These are phyloP conservation scores for Santalum album DNA, from an alignment of 164 flowering plant genomes.

Conservation along the genomic window DNA sequence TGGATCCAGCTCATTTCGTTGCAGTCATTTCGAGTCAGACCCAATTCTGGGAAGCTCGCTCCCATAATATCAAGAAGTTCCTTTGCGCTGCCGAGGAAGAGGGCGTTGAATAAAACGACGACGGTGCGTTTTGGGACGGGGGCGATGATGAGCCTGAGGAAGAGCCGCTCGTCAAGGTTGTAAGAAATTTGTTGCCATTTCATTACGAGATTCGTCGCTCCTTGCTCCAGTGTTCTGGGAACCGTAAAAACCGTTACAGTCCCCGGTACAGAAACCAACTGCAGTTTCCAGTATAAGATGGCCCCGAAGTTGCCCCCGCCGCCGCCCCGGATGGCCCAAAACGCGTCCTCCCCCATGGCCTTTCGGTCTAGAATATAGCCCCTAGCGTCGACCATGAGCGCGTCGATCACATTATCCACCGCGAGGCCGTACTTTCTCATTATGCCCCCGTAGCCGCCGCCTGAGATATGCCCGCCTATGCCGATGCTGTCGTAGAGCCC, in stretches of 20 bases:
- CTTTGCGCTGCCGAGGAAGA: constrained; percentile 6
- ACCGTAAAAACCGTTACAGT: constrained; percentile 22
- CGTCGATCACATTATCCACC: constrained; percentile 35
- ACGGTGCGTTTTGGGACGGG: background rate
- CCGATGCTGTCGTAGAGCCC: constrained; percentile 33
- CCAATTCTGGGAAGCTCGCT: constrained; percentile 16
- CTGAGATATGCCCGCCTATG: constrained; percentile 33
- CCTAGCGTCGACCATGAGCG: constrained; percentile 20
- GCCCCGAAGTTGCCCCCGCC: constrained; percentile 23
- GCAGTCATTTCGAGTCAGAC: constrained; percentile 7
- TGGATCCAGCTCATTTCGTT: constrained; percentile 16
- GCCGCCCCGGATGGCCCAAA: constrained; percentile 29
- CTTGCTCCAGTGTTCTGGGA: constrained; percentile 8
- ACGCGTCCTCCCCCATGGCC: constrained; percentile 23
- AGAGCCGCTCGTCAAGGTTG: constrained; percentile 15
- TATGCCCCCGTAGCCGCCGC: constrained; percentile 37
- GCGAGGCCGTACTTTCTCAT: constrained; percentile 42
- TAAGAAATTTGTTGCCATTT: constrained; percentile 18
- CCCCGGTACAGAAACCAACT: constrained; percentile 18
- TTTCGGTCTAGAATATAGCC: constrained; percentile 15
- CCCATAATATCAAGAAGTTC: constrained; percentile 5
- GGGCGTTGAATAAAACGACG: constrained; percentile 6
- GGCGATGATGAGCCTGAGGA: constrained; percentile 15
- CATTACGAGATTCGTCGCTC: constrained; percentile 3
- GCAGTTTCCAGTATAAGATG: constrained; percentile 16